These are phyloP conservation scores for Solanum dulcamara DNA, from an alignment of 257 asterid species.

Conservation along the genomic window DNA sequence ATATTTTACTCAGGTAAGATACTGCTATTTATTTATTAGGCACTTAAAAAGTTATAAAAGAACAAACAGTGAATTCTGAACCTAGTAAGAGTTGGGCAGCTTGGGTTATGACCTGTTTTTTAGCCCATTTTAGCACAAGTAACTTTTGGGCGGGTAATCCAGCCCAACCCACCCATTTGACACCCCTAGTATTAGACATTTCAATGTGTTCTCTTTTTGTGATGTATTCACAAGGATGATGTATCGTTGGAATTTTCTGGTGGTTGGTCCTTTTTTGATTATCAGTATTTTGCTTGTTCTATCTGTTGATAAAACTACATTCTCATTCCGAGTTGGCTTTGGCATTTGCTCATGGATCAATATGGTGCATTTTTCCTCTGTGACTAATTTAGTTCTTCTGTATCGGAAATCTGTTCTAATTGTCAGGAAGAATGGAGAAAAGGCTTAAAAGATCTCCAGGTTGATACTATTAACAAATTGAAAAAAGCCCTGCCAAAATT, in stretches of 20 bases:
- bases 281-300: not conserved
- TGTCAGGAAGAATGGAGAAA: constrained; percentile 75
- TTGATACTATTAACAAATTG: constrained; percentile 37
- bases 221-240: not conserved
- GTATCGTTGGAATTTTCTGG: not conserved
- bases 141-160: not conserved
- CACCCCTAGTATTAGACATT: not conserved
- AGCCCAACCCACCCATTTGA: not conserved
- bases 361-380: not conserved
- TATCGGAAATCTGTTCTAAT: not conserved
- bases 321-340: not conserved
- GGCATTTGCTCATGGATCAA: not conserved
- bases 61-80: not conserved
- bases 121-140: not conserved
- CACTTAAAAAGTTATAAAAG: not conserved
- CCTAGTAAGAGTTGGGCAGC: not conserved
- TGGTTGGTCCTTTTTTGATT: not conserved
- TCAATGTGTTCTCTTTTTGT: not conserved
- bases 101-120: not conserved
- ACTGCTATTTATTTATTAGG: not conserved
- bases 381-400: not conserved
- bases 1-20: constrained; percentile 74
- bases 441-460: constrained; percentile 59
- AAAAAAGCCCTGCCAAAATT: constrained; percentile 51
- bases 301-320: not conserved